Conservation (phyloP, 805 yeast genomes). For the Zygosaccharomyces siamensis region DNA sequence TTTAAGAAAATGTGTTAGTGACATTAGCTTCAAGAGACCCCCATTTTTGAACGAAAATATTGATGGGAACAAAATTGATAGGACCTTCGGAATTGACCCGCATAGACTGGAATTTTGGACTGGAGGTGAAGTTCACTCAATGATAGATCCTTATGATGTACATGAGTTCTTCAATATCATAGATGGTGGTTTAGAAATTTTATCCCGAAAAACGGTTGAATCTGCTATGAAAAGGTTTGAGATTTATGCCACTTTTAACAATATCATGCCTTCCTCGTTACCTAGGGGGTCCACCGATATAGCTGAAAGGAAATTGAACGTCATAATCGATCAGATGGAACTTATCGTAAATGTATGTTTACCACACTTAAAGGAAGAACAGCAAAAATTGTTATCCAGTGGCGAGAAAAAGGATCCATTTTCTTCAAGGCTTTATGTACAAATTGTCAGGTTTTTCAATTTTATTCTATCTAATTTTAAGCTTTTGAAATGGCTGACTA, state of each 20-base stretch:
- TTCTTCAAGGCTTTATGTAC: constrained; percentile 28
- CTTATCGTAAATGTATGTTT: constrained; percentile 13
- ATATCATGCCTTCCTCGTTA: constrained; percentile 21
- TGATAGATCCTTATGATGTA: constrained; percentile 17
- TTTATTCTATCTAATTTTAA: constrained; percentile 25
- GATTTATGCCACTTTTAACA: constrained; percentile 33
- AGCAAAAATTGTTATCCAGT: constrained; percentile 14
- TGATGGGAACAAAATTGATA: background rate
- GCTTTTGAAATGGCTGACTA: constrained; percentile 17
- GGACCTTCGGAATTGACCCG: constrained; percentile 7
- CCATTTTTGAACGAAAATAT: background rate
- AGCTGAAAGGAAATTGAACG: constrained; percentile 16
- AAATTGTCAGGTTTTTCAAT: constrained; percentile 28
- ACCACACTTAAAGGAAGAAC: constrained; percentile 18
- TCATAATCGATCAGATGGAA: constrained; percentile 20
- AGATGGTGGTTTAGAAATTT: constrained; percentile 25
- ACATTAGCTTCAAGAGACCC: constrained; percentile 1
- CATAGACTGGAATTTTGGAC: constrained; percentile 24
- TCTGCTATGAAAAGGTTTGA: constrained; percentile 22
- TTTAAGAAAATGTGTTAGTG: constrained; percentile 3
- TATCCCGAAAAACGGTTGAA: constrained; percentile 8
- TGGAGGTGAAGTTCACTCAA: constrained; percentile 29
- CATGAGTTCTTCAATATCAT: constrained; percentile 23
- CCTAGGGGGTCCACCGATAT: constrained; percentile 8
- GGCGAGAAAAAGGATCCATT: constrained; percentile 27